phyloP scores from a whole-genome alignment of 441 rosid genomes.

The Populus hybrid region DNA sequence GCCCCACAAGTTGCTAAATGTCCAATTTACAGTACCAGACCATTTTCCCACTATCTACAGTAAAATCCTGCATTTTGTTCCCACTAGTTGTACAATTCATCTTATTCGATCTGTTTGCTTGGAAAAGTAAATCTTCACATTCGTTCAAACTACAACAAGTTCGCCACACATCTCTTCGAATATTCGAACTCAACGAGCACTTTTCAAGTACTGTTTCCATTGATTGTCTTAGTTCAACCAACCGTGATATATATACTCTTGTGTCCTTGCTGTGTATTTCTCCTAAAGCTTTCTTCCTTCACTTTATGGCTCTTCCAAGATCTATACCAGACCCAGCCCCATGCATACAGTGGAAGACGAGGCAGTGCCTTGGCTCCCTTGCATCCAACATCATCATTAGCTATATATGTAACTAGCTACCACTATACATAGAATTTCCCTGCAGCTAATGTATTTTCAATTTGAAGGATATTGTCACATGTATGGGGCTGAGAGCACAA shows the following conservation, averaged over 20 bases:
- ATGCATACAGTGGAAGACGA: neutral
- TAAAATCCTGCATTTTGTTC: neutral
- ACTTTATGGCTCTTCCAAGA: neutral
- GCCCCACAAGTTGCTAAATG: too few species aligned
- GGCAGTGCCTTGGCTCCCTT: neutral
- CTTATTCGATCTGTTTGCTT: neutral
- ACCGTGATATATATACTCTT: neutral
- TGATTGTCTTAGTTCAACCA: neutral
- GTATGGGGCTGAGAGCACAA: too few species aligned
- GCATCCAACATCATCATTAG: too few species aligned
- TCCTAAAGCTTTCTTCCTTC: neutral
- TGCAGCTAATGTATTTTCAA: too few species aligned
- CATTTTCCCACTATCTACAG: neutral
- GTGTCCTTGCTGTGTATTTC: neutral
- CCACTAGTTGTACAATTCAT: too few species aligned
- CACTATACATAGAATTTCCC: too few species aligned
- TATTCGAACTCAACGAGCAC: neutral
- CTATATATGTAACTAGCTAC: too few species aligned
- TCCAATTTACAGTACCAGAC: neutral
- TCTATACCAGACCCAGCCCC: neutral
- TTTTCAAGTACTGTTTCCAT: neutral
- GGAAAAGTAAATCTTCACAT: neutral
- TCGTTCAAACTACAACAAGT: neutral
- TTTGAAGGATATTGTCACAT: too few species aligned
- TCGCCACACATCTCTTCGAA: neutral